Evolutionary conservation across 306 rosid genomes (phyloP), one percentile per base, ranked within the genome.

Genomic region (Dryas drummondii): DNA sequence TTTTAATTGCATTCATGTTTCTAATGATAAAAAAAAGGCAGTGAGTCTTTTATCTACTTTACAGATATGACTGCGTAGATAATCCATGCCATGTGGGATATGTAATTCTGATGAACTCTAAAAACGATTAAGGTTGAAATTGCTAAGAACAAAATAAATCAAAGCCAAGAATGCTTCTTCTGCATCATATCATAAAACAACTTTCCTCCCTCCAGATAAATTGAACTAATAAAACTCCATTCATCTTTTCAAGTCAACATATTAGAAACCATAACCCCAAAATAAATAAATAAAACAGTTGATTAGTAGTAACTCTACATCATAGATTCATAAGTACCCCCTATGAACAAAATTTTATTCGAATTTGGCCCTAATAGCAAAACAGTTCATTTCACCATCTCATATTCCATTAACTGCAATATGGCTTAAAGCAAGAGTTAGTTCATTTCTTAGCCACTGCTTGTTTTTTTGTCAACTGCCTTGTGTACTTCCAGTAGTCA

Each of bases 401-500:
- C 44, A 0, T 12, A 6, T n/a, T 5, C 52, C 17, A 4, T 2
- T 10, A 47, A 9, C 61, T 9, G 74, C 74, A 53, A 40, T 8
- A 5, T 0, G 9, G 51, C 62, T 53, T 19, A 50, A 70, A 51
- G 42, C 27, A 51, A 17, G 50, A 71, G 64, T 12, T 19, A 40
- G 51, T 55, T 71, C 75, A 71, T 0, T 55, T 13, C 75, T 71
- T 71, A 12, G 3, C 52, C 10, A 11, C 4, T 10, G 22, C 5
- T 37, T 15, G 3, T 10, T 26, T 16, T 13, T 56, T 69, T 54
- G 7, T 49, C 70, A 49, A 55, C 16, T 4, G 5, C 50, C 80
- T 70, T 65, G 17, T 40, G 59, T 1, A 40, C 66, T 48, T 37
- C 87, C 87, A 80, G 2, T 62, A 61, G 1, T n/a, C 77, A 41